A percentile compares a stretch with the other conserved stretches of the same genome.
Conservation (phyloP, 257 asterid species). For the Scutellaria barbata region DNA sequence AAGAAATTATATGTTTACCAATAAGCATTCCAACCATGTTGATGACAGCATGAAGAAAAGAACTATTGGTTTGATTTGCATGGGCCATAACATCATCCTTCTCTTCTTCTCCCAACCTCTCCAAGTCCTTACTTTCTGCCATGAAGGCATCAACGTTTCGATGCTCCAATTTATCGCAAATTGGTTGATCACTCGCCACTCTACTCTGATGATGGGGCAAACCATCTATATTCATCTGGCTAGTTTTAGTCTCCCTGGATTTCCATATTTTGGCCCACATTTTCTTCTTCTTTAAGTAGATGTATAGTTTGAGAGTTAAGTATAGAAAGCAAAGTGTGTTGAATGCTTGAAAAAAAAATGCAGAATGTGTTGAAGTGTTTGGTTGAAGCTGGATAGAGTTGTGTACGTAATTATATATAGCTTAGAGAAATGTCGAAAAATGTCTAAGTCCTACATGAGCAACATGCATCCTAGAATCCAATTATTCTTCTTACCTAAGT, state of each 20-base stretch:
- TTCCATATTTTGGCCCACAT: conserved; percentile 43
- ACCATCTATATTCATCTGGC: conserved; percentile 29
- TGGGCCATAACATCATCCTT: conserved; percentile 28
- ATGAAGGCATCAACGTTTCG: neutral
- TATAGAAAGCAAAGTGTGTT: neutral
- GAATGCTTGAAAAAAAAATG: neutral
- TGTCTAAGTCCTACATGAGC: neutral
- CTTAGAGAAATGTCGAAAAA: neutral
- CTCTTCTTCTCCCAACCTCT: conserved; percentile 39
- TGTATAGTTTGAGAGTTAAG: neutral
- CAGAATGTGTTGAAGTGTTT: neutral
- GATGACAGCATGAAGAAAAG: conserved; percentile 70
- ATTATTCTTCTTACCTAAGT: neutral
- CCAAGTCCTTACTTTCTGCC: conserved; percentile 46
- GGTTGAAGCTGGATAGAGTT: conserved; percentile 8
- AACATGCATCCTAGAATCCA: conserved; percentile 3
- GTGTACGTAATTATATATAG: conserved; percentile 15
- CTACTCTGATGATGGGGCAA: conserved; percentile 36
- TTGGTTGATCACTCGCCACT: conserved; percentile 26
- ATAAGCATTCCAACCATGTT: conserved; percentile 85
- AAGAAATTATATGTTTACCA: conserved; percentile 38
- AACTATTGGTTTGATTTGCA: conserved; percentile 31
- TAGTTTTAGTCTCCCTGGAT: conserved; percentile 28
- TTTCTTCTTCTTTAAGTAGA: neutral
- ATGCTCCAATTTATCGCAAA: conserved; percentile 10